Conservation (phyloP, 148 eudicot species). For the Limonium bicolor region DNA sequence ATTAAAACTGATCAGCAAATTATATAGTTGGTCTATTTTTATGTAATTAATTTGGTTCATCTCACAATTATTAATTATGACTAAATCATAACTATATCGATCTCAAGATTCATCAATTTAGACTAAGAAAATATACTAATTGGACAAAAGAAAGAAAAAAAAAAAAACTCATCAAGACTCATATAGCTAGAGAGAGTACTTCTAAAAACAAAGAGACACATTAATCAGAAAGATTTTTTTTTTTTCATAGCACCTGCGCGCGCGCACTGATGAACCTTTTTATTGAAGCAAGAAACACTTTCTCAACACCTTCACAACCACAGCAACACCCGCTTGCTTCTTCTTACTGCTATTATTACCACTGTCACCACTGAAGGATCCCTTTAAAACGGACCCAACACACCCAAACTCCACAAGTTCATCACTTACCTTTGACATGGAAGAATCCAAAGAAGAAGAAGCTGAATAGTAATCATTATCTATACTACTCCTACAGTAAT, state of each 20-base stretch:
- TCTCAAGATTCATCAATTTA: too few relatives aligned
- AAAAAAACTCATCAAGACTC: too few relatives aligned
- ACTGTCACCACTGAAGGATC: neutral
- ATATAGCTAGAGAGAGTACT: too few relatives aligned
- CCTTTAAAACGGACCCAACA: neutral
- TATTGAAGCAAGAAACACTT: conserved; percentile 4
- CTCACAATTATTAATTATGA: too few relatives aligned
- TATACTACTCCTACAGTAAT: neutral
- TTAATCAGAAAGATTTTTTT: conserved; percentile 3
- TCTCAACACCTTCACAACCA: conserved; percentile 1
- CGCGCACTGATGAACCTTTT: conserved; percentile 1
- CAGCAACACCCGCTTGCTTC: conserved; percentile 1
- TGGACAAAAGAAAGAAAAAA: too few relatives aligned
- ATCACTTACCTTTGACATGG: neutral
- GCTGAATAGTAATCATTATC: neutral
- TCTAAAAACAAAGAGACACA: too few relatives aligned
- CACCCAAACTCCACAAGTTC: conserved; percentile 1
- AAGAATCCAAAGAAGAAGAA: neutral
- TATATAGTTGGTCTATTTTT: too few relatives aligned
- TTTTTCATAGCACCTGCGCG: too few relatives aligned
- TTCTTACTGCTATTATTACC: neutral
- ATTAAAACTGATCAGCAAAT: too few relatives aligned
- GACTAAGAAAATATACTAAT: too few relatives aligned
- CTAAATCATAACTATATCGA: too few relatives aligned
- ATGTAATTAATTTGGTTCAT: too few relatives aligned